phyloP scores from a whole-genome alignment of 2,329 filamentous ascomycete species.

The Hypoxylon sp. region DNA sequence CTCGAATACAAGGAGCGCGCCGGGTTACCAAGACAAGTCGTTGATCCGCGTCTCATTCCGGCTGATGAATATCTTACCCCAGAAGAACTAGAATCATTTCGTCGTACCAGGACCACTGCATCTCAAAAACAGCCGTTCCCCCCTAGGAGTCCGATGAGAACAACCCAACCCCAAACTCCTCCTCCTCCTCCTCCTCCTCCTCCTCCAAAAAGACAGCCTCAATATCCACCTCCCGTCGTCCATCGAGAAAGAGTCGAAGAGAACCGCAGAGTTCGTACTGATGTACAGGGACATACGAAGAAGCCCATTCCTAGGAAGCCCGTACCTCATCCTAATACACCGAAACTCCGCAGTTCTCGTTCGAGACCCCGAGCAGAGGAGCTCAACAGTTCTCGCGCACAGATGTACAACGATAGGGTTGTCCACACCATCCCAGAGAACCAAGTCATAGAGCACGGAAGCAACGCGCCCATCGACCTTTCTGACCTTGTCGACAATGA shows the following conservation, averaged over 20 bases:
- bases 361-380: neutral
- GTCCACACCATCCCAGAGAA: neutral
- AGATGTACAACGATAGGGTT: neutral
- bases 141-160: slow-evolving; percentile 14
- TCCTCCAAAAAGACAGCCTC: too few species aligned
- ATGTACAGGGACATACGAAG: neutral
- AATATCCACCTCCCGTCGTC: slow-evolving; percentile 9
- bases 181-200: too few species aligned
- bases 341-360: neutral
- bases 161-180: neutral
- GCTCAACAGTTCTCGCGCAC: neutral
- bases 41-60: slow-evolving; percentile 37
- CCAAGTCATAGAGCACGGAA: slow-evolving; percentile 10
- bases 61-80: slow-evolving; percentile 26
- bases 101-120: too few species aligned
- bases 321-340: neutral
- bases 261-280: neutral
- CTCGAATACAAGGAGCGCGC: slow-evolving; percentile 39
- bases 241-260: slow-evolving; percentile 8
- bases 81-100: too few species aligned
- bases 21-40: slow-evolving; percentile 22
- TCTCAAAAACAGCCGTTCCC: slow-evolving; percentile 13
- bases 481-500: slow-evolving; percentile 11
- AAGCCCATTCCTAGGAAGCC: slow-evolving; percentile 1
- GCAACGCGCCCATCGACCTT: slow-evolving; percentile 13